Conservation (phyloP, 2,329 filamentous ascomycete species). For the Penicillium hordei region DNA sequence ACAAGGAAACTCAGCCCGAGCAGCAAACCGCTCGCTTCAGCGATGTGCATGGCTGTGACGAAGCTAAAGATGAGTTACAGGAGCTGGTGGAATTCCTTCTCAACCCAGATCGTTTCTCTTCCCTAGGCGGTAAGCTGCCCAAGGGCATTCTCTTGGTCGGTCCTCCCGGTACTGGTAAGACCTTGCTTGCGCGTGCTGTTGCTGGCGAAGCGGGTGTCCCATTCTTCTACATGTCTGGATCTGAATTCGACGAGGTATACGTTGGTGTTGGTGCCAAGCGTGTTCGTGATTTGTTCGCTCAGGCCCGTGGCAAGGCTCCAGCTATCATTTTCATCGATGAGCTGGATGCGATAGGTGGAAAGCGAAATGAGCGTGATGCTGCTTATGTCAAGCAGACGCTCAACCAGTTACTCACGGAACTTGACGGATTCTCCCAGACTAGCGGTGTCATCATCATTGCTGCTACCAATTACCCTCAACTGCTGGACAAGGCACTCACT, state of each 20-base stretch:
- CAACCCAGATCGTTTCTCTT: conserved; percentile 89
- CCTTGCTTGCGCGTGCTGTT: conserved; percentile 88
- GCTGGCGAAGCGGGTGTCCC: conserved; percentile 96
- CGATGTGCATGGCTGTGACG: conserved; percentile 95
- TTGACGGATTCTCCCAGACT: conserved; percentile 94
- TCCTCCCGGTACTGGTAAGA: conserved; percentile 96
- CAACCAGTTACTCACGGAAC: conserved; percentile 93
- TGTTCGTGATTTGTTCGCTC: conserved; percentile 85
- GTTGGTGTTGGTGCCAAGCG: conserved; percentile 96
- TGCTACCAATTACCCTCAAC: conserved; percentile 92
- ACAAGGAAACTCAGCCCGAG: conserved; percentile 86
- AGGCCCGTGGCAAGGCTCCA: conserved; percentile 81
- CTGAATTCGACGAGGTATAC: conserved; percentile 97
- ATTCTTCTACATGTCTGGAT: conserved; percentile 99
- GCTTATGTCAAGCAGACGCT: conserved; percentile 96
- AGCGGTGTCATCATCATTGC: conserved; percentile 94
- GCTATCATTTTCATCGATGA: conserved; percentile 96
- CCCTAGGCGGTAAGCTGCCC: conserved; percentile 91
- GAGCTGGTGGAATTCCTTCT: conserved; percentile 96
- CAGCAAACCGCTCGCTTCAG: conserved; percentile 87
- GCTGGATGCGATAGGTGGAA: conserved; percentile 89
- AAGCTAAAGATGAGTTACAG: conserved; percentile 96
- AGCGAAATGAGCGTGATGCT: conserved; percentile 87
- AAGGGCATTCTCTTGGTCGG: conserved; percentile 95
- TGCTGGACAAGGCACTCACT: conserved; percentile 91